phyloP scores from a whole-genome alignment of 2,329 filamentous ascomycete species.

The Calonectria pseudoreteaudii region DNA sequence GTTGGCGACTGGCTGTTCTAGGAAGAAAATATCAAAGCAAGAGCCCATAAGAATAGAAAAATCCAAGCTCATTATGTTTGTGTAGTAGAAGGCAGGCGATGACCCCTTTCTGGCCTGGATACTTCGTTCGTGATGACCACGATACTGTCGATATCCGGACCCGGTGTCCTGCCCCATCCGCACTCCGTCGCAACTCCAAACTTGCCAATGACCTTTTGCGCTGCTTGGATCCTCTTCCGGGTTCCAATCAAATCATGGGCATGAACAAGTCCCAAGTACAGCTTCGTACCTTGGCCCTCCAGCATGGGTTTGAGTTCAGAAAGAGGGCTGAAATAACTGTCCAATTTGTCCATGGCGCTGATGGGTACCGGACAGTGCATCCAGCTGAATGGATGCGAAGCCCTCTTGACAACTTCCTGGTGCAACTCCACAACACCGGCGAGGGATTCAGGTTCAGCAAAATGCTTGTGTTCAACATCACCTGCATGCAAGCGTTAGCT shows the following conservation, averaged over 20 bases:
- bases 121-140: conserved; percentile 5
- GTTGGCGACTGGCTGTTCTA: not conserved
- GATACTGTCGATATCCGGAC: conserved; percentile 6
- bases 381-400: not conserved
- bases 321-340: not conserved
- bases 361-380: conserved; percentile 13
- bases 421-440: not conserved
- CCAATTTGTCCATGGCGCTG: conserved; percentile 8
- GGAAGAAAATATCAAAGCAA: not conserved
- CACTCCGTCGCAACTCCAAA: conserved; percentile 15
- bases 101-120: not conserved
- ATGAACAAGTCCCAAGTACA: conserved; percentile 14
- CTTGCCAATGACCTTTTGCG: not conserved
- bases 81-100: no score
- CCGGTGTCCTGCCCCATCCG: conserved; percentile 8
- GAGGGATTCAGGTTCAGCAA: conserved; percentile 2
- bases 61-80: not conserved
- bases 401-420: not conserved
- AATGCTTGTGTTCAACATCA: conserved; percentile 19
- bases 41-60: not conserved
- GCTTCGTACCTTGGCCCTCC: conserved; percentile 1
- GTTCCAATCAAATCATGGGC: conserved; percentile 11
- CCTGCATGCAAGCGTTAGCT: not conserved
- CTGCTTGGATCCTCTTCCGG: not conserved
- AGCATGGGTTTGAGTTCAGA: not conserved